Evolutionary conservation across 1,284 basidiomycete genomes (phyloP).

Genomic region (Sporisorium iseilematis-ciliati): DNA sequence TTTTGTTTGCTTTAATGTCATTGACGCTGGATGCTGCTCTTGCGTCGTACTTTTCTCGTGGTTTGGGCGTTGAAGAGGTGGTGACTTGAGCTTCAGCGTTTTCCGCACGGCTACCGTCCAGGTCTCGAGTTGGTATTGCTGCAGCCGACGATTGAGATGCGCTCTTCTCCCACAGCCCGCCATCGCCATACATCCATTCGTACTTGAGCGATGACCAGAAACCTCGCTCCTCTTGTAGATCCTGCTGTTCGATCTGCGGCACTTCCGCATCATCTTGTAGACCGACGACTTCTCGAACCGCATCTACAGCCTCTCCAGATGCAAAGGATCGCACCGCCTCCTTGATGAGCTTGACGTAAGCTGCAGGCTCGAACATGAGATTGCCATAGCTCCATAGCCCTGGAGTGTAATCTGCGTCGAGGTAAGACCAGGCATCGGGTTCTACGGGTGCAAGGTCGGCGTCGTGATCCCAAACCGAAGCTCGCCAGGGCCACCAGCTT

Average conservation of each 20-base stretch:
- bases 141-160: neutral
- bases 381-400: constrained; percentile 35
- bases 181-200: constrained; percentile 56
- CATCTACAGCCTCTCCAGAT: constrained; percentile 43
- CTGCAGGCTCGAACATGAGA: constrained; percentile 47
- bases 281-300: constrained; percentile 33
- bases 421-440: constrained; percentile 35
- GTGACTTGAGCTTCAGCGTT: neutral
- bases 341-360: constrained; percentile 48
- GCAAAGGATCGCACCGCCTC: constrained; percentile 50
- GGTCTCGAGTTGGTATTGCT: neutral
- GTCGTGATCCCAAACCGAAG: neutral
- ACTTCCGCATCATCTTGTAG: constrained; percentile 10
- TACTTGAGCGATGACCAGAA: constrained; percentile 46
- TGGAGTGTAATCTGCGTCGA: constrained; percentile 29
- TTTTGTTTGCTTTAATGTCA: constrained; percentile 5
- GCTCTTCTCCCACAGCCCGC: constrained; percentile 35
- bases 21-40: constrained; percentile 22
- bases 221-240: constrained; percentile 10
- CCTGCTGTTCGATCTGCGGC: neutral
- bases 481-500: constrained; percentile 40
- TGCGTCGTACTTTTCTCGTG: constrained; percentile 35
- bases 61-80: constrained; percentile 2
- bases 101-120: neutral
- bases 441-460: constrained; percentile 4